Evolutionary conservation across 2,329 filamentous ascomycete species (phyloP).

Genomic region (Tolypocladium pustulatum): DNA sequence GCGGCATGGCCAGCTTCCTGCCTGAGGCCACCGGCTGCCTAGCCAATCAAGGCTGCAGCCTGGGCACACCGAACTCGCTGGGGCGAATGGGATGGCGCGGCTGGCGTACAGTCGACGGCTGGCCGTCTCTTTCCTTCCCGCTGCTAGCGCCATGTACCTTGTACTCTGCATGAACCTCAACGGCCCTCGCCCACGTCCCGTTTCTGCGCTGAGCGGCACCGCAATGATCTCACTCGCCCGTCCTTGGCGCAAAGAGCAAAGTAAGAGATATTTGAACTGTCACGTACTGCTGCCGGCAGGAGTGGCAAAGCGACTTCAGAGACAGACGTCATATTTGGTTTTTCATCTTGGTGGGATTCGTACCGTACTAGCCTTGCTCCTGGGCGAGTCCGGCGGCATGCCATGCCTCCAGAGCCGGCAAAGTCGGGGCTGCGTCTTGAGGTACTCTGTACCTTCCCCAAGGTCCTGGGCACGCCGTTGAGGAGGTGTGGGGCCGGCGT

Average conservation of each 20-base stretch:
- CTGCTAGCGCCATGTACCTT: not conserved
- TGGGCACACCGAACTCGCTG: not conserved
- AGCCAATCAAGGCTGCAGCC: constrained; percentile 3
- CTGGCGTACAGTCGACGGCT: not conserved
- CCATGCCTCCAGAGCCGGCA: not conserved
- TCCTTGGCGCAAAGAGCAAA: no score
- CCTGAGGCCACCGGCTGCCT: constrained; percentile 1
- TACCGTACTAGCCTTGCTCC: no score
- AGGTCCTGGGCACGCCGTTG: not conserved
- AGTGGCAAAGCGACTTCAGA: no score
- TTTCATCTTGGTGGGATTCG: no score
- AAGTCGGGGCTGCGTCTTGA: not conserved
- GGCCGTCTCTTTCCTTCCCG: not conserved
- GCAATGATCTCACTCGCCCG: no score
- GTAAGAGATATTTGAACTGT: no score
- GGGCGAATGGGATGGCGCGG: constrained; percentile 2
- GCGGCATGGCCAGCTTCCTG: not conserved
- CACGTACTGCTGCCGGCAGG: no score
- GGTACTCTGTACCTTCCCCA: not conserved
- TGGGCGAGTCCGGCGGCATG: not conserved
- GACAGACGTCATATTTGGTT: no score
- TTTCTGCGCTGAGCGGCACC: not conserved
- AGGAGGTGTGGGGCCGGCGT: not conserved
- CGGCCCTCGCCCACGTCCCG: not conserved
- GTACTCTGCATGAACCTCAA: not conserved